phyloP scores from a whole-genome alignment of 768 basidiomycete species.

The Suillus plorans region DNA sequence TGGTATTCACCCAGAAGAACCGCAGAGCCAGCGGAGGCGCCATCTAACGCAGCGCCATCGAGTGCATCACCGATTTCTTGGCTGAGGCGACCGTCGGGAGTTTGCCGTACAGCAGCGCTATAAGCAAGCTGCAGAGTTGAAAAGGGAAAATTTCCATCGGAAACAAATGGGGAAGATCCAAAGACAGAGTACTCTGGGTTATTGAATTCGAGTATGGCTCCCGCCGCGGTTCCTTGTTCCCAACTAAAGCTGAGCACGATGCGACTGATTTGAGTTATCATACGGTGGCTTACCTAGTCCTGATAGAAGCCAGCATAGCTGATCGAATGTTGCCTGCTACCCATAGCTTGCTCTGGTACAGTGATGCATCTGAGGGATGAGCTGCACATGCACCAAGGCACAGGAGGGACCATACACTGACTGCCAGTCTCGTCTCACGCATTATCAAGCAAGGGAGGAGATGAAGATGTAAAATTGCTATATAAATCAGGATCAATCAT shows the following conservation, averaged over 20 bases:
- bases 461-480: too few species aligned
- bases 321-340: conserved; percentile 12
- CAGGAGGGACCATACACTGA: neutral
- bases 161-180: conserved; percentile 17
- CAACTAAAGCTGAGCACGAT: conserved; percentile 15
- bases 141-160: conserved; percentile 16
- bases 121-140: conserved; percentile 26
- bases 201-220: conserved; percentile 22
- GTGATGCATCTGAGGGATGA: neutral
- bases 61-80: conserved; percentile 25
- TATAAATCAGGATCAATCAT: too few species aligned
- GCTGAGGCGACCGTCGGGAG: conserved; percentile 26
- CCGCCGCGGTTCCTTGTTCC: conserved; percentile 32
- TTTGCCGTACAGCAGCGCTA: conserved; percentile 27
- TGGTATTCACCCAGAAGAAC: conserved; percentile 21
- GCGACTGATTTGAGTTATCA: neutral
- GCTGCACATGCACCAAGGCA: conserved; percentile 3
- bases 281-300: conserved; percentile 20
- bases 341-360: neutral
- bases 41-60: conserved; percentile 29
- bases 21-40: conserved; percentile 26
- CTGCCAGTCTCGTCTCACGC: too few species aligned
- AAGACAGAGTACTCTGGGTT: conserved; percentile 29
- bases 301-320: conserved; percentile 26
- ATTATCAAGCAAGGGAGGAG: too few species aligned